phyloP scores from a whole-genome alignment of 805 yeast genomes.

The Cyberlindnera euphorbiae region DNA sequence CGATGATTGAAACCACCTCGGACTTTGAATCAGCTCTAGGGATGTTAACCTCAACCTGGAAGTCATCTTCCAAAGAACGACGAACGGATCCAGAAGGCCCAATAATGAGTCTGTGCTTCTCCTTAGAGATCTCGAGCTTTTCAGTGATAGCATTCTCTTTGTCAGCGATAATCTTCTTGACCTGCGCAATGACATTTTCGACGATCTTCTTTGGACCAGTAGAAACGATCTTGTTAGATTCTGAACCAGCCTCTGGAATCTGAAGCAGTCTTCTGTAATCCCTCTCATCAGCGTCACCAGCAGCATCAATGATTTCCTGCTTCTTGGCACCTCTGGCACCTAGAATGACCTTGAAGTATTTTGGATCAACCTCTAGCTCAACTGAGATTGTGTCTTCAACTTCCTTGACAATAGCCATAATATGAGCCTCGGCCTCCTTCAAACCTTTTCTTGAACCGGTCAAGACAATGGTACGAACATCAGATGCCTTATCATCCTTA shows the following conservation, averaged over 20 bases:
- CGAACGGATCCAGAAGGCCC: slow-evolving; percentile 80
- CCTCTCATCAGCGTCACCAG: slow-evolving; percentile 62
- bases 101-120: slow-evolving; percentile 68
- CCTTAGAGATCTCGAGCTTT: slow-evolving; percentile 56
- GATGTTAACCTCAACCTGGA: slow-evolving; percentile 55
- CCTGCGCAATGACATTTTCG: slow-evolving; percentile 54
- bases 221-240: slow-evolving; percentile 51
- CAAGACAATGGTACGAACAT: slow-evolving; percentile 58
- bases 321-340: slow-evolving; percentile 43
- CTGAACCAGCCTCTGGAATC: slow-evolving; percentile 65
- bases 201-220: slow-evolving; percentile 77
- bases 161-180: slow-evolving; percentile 57
- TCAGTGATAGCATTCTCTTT: slow-evolving; percentile 56
- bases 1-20: slow-evolving; percentile 51
- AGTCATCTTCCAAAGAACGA: slow-evolving; percentile 66
- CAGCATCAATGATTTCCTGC: slow-evolving; percentile 67
- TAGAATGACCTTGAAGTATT: slow-evolving; percentile 18
- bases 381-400: slow-evolving; percentile 33
- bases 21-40: slow-evolving; percentile 54
- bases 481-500: slow-evolving; percentile 40
- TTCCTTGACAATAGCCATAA: slow-evolving; percentile 59
- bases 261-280: slow-evolving; percentile 54
- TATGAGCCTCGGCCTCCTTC: slow-evolving; percentile 60
- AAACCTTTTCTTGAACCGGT: slow-evolving; percentile 77
- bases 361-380: slow-evolving; percentile 18